These are phyloP conservation scores for Nemania sp. DNA, from an alignment of 2,329 filamentous ascomycete species.

Conservation along the genomic window DNA sequence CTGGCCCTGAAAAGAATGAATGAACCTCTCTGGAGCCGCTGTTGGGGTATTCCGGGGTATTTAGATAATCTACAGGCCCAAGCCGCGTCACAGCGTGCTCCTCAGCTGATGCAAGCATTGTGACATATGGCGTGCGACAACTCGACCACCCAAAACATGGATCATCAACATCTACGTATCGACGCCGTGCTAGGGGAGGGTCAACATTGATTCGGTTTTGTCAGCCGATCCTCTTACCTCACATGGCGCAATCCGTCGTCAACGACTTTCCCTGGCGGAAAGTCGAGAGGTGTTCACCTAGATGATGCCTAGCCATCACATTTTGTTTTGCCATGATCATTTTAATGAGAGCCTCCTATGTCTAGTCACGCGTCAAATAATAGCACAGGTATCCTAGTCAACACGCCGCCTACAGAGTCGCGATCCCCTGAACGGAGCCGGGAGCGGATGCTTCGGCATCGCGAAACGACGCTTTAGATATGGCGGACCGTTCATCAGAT, in stretches of 20 bases:
- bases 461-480: slow-evolving; percentile 5
- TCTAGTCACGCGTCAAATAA: not conserved
- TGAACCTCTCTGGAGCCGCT: too few relatives aligned
- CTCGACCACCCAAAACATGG: slow-evolving; percentile 14
- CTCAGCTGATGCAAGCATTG: slow-evolving; percentile 24
- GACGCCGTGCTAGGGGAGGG: not conserved
- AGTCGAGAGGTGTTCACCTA: not conserved
- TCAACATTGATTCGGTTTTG: slow-evolving; percentile 9
- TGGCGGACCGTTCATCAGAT: slow-evolving; percentile 4
- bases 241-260: slow-evolving; percentile 26
- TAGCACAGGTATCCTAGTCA: not conserved
- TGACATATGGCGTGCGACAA: slow-evolving; percentile 28
- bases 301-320: too few relatives aligned
- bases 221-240: slow-evolving; percentile 24
- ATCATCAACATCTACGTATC: slow-evolving; percentile 20
- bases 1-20: too few relatives aligned
- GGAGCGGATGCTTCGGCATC: slow-evolving; percentile 15
- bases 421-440: not conserved
- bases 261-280: slow-evolving; percentile 4
- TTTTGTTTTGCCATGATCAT: slow-evolving; percentile 3
- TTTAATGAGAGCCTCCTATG: too few relatives aligned
- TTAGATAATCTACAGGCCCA: too few relatives aligned
- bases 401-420: not conserved
- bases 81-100: not conserved
- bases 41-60: too few relatives aligned